phyloP scores from a whole-genome alignment of 2,329 filamentous ascomycete species.

The Xenoacremonium recifei region DNA sequence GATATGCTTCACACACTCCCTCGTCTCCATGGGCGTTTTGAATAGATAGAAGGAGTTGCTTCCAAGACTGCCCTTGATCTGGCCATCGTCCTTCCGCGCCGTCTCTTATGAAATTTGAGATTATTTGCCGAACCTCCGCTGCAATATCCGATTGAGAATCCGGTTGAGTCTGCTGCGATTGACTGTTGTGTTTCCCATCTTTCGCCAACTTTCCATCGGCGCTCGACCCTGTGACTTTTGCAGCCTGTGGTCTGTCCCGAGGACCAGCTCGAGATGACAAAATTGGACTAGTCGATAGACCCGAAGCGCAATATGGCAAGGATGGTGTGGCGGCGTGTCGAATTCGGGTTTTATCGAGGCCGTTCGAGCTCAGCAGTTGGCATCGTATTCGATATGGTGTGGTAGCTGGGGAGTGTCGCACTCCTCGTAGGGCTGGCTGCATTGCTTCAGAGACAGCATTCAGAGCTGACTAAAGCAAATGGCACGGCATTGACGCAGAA shows the following conservation, averaged over 20 bases:
- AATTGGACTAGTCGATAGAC: conserved; percentile 3
- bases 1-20: conserved; percentile 28
- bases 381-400: conserved; percentile 12
- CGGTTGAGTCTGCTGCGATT: not conserved
- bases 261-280: conserved; percentile 8
- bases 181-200: not conserved
- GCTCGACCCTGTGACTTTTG: conserved; percentile 14
- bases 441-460: conserved; percentile 24
- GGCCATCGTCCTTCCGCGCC: conserved; percentile 5
- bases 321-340: conserved; percentile 13
- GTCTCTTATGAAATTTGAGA: too few relatives aligned
- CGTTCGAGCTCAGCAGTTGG: conserved; percentile 7
- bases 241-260: conserved; percentile 1
- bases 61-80: conserved; percentile 16
- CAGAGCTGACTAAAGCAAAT: conserved; percentile 22
- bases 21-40: conserved; percentile 19
- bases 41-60: conserved; percentile 15
- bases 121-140: too few relatives aligned
- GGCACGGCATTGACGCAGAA: conserved; percentile 1
- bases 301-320: conserved; percentile 7
- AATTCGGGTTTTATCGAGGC: conserved; percentile 7
- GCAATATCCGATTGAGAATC: too few relatives aligned
- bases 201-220: conserved; percentile 18
- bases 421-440: conserved; percentile 25
- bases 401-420: conserved; percentile 14